phyloP scores from a whole-genome alignment of 1,284 basidiomycete species.

The Irpex sp. region DNA sequence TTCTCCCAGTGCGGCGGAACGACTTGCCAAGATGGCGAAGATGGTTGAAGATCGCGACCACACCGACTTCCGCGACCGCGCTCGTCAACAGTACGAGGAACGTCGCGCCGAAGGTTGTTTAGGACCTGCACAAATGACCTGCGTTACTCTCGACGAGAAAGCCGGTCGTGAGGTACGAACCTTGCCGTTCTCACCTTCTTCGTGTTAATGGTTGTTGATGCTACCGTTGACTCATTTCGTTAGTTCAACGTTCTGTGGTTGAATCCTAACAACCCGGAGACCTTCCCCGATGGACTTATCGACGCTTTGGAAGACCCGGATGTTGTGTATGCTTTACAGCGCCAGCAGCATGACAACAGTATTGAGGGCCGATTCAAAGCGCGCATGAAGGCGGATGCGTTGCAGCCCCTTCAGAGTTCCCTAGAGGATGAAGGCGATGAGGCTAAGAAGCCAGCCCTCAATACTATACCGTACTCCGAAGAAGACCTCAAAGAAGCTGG shows the following conservation, averaged over 20 bases:
- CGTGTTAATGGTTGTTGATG: neutral
- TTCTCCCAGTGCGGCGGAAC: slow-evolving; percentile 59
- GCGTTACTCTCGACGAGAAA: slow-evolving; percentile 67
- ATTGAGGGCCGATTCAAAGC: slow-evolving; percentile 51
- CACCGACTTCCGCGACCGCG: slow-evolving; percentile 61
- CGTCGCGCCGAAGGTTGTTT: slow-evolving; percentile 67
- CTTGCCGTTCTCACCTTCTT: neutral
- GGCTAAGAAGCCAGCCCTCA: slow-evolving; percentile 19
- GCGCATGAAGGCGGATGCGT: slow-evolving; percentile 68
- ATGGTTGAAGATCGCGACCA: slow-evolving; percentile 57
- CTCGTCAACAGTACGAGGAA: slow-evolving; percentile 69
- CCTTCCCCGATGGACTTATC: slow-evolving; percentile 63
- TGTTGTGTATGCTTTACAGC: slow-evolving; percentile 22
- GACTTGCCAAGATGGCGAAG: slow-evolving; percentile 71
- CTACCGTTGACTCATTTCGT: neutral
- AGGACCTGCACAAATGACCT: slow-evolving; percentile 66
- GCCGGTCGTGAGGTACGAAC: slow-evolving; percentile 55
- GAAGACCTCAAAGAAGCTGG: slow-evolving; percentile 62
- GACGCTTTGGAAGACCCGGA: slow-evolving; percentile 46
- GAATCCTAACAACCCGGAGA: slow-evolving; percentile 56
- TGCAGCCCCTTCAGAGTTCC: slow-evolving; percentile 44
- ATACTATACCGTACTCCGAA: slow-evolving; percentile 37
- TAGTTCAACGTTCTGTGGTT: slow-evolving; percentile 81
- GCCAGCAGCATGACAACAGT: slow-evolving; percentile 19
- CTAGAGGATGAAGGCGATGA: slow-evolving; percentile 31